phyloP scores from a whole-genome alignment of 345 rosid species.

The Citrus cavaleriei region DNA sequence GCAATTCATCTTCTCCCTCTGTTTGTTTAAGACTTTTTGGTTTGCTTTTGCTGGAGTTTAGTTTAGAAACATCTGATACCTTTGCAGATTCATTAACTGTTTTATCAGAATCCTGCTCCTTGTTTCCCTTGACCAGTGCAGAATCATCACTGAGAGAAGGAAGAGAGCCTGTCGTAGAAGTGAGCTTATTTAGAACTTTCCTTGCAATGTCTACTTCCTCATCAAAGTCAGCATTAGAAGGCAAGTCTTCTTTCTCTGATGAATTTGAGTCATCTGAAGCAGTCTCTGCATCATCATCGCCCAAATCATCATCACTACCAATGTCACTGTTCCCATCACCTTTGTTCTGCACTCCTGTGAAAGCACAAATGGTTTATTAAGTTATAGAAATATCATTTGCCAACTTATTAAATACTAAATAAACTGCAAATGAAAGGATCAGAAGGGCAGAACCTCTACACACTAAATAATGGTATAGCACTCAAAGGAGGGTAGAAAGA shows the following conservation, averaged over 20 bases:
- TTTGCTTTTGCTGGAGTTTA: slow-evolving; percentile 38
- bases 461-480: background rate
- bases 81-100: slow-evolving; percentile 20
- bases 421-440: background rate
- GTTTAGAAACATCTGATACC: slow-evolving; percentile 25
- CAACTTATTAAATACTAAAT: background rate
- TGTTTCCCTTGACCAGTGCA: slow-evolving; percentile 13
- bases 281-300: slow-evolving; percentile 31
- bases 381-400: slow-evolving; percentile 1
- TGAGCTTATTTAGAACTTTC: slow-evolving; percentile 64
- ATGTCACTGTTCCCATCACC: slow-evolving; percentile 42
- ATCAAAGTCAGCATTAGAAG: slow-evolving; percentile 51
- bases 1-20: slow-evolving; percentile 57
- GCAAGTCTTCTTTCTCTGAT: slow-evolving; percentile 32
- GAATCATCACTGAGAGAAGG: slow-evolving; percentile 36
- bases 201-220: slow-evolving; percentile 72
- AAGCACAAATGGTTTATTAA: slow-evolving; percentile 2
- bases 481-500: background rate
- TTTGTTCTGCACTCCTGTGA: slow-evolving; percentile 48
- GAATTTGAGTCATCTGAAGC: slow-evolving; percentile 27
- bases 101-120: slow-evolving; percentile 28
- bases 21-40: slow-evolving; percentile 27
- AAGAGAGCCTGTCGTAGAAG: slow-evolving; percentile 36
- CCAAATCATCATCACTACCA: slow-evolving; percentile 56
- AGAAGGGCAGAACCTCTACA: background rate